Conservation (phyloP, 2,329 filamentous ascomycete genomes). For the Pseudogymnoascus sp. region DNA sequence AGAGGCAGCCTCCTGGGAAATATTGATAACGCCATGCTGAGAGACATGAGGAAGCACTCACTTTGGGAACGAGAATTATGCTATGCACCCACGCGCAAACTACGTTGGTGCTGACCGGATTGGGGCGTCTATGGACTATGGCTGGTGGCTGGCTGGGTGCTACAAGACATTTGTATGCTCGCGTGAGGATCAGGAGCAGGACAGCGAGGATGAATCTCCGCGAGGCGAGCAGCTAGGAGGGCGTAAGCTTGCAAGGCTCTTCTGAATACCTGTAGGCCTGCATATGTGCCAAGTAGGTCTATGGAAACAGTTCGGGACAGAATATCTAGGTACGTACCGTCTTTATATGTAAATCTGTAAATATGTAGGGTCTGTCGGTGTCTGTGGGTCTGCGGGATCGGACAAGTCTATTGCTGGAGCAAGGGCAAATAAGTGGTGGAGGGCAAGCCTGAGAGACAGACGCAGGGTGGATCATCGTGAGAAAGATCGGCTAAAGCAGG, state of each 20-base stretch:
- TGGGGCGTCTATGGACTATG: background rate
- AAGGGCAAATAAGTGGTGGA: background rate
- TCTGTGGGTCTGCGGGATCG: background rate
- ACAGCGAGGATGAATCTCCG: background rate
- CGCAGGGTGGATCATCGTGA: background rate
- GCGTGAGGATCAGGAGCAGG: background rate
- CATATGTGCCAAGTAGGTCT: constrained; percentile 3
- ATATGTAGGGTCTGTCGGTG: background rate
- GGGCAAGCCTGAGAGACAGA: background rate
- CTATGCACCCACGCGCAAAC: background rate
- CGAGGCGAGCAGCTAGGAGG: background rate
- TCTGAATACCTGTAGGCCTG: constrained; percentile 1
- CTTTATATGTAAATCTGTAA: constrained; percentile 5
- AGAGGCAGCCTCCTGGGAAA: background rate
- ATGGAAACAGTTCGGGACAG: background rate
- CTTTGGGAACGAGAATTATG: background rate
- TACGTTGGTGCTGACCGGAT: background rate
- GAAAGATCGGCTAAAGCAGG: constrained; percentile 1
- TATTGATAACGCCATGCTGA: background rate
- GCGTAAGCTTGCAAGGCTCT: background rate
- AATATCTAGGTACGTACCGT: background rate
- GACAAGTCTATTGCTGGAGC: background rate
- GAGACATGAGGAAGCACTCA: background rate
- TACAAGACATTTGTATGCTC: constrained; percentile 4
- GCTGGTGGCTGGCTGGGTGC: background rate